Percentiles rank a stretch among this genome's conserved stretches.
phyloP scores from a whole-genome alignment of 1,284 basidiomycete genomes.

The Grifola frondosa region DNA sequence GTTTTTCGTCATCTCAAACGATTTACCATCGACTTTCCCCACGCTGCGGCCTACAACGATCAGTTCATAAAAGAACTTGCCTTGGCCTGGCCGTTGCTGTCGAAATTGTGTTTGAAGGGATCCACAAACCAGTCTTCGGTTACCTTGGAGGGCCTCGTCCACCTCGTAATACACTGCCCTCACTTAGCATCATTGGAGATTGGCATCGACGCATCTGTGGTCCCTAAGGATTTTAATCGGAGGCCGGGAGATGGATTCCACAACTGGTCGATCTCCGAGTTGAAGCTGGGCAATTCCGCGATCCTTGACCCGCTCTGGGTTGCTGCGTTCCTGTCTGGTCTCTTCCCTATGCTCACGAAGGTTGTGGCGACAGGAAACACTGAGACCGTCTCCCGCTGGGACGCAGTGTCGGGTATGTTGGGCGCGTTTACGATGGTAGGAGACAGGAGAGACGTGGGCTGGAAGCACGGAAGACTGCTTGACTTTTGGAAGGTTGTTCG shows the following conservation, averaged over 20 bases:
- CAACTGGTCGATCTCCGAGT: background rate
- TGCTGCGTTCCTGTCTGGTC: constrained; percentile 1
- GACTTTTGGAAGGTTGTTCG: too few species aligned
- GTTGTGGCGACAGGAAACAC: background rate
- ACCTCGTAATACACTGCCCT: background rate
- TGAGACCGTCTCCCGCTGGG: too few species aligned
- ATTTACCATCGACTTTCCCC: too few species aligned
- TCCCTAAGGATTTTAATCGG: background rate
- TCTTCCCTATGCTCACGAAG: constrained; percentile 1
- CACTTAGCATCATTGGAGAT: background rate
- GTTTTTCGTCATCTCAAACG: too few species aligned
- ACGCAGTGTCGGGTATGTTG: too few species aligned
- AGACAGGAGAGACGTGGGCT: too few species aligned
- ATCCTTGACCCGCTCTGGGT: background rate
- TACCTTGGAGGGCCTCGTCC: constrained; percentile 1
- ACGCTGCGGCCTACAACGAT: too few species aligned
- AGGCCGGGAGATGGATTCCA: background rate
- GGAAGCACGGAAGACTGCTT: too few species aligned
- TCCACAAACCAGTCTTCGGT: background rate
- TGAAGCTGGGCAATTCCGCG: background rate
- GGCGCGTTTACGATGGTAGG: too few species aligned
- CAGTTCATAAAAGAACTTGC: background rate
- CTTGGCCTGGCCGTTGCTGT: background rate
- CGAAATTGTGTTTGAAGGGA: background rate
- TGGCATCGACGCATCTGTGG: background rate